These are phyloP conservation scores for Paramyrothecium roridum DNA, from an alignment of 2,329 filamentous ascomycete genomes.

Conservation along the genomic window DNA sequence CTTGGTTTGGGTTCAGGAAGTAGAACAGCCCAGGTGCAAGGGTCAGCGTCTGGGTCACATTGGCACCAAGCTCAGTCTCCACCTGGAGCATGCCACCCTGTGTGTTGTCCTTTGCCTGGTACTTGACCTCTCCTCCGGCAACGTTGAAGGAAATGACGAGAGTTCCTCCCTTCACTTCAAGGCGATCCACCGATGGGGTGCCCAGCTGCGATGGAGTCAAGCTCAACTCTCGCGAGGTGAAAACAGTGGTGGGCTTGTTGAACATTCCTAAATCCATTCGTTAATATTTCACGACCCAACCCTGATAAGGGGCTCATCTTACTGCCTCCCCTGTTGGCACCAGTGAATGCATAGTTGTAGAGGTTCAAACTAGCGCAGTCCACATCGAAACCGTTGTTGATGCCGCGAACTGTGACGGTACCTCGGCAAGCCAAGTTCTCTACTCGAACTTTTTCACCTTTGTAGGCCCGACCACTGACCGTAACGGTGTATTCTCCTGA, in stretches of 20 bases:
- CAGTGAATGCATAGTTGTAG: slow-evolving; percentile 5
- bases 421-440: background rate
- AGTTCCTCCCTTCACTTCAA: background rate
- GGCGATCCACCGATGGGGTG: background rate
- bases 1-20: slow-evolving; percentile 3
- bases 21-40: slow-evolving; percentile 2
- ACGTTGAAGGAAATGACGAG: background rate
- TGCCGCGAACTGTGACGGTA: slow-evolving; percentile 1
- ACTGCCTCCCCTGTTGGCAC: background rate
- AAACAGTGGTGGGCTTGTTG: background rate
- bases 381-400: slow-evolving; percentile 3
- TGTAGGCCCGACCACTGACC: background rate
- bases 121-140: slow-evolving; percentile 1
- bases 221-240: background rate
- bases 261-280: background rate
- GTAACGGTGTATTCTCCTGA: background rate
- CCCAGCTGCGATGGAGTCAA: slow-evolving; percentile 1
- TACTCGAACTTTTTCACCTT: background rate
- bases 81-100: slow-evolving; percentile 2
- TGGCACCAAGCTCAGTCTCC: slow-evolving; percentile 1
- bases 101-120: slow-evolving; percentile 3
- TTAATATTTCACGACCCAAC: no score
- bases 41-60: slow-evolving; percentile 2
- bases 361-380: slow-evolving; percentile 3
- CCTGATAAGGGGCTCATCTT: no score